Evolutionary conservation across 2,329 filamentous ascomycete species (phyloP).

Genomic region (Aspergillus puulaauensis): DNA sequence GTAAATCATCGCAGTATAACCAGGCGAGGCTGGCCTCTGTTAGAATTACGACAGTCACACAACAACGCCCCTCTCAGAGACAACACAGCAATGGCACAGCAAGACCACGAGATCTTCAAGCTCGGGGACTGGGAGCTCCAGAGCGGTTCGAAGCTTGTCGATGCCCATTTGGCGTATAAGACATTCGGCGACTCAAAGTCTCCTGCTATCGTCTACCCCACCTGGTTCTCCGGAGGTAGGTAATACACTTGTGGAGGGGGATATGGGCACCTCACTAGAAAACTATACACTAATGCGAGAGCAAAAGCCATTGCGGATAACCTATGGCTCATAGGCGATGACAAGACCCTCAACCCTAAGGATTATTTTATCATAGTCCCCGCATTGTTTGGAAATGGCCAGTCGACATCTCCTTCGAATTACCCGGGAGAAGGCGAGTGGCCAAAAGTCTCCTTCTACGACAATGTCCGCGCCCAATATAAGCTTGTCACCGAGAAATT

Average conservation of each 20-base stretch:
- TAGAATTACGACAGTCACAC: too few species aligned
- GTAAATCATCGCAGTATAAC: neutral
- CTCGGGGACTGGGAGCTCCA: slow-evolving; percentile 68
- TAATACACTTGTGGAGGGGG: neutral
- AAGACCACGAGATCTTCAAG: slow-evolving; percentile 53
- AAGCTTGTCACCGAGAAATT: slow-evolving; percentile 64
- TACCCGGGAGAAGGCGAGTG: slow-evolving; percentile 56
- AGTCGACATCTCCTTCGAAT: slow-evolving; percentile 69
- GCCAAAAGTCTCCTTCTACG: slow-evolving; percentile 63
- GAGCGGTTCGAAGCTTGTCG: slow-evolving; percentile 59
- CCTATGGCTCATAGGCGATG: slow-evolving; percentile 68
- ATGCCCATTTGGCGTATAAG: slow-evolving; percentile 73
- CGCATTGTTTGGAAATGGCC: slow-evolving; percentile 67
- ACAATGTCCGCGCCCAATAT: slow-evolving; percentile 68
- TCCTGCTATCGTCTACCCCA: slow-evolving; percentile 72
- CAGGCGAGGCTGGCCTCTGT: neutral
- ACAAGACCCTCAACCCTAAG: slow-evolving; percentile 63
- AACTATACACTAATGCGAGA: neutral
- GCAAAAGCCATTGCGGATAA: slow-evolving; percentile 63
- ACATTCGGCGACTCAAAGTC: slow-evolving; percentile 64
- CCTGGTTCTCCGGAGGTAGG: slow-evolving; percentile 68
- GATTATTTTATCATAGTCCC: slow-evolving; percentile 69
- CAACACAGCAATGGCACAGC: slow-evolving; percentile 7
- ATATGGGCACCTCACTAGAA: neutral
- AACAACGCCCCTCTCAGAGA: neutral